Evolutionary conservation across 305 asterid genomes (phyloP).

Genomic region (Coffea humblotiana): DNA sequence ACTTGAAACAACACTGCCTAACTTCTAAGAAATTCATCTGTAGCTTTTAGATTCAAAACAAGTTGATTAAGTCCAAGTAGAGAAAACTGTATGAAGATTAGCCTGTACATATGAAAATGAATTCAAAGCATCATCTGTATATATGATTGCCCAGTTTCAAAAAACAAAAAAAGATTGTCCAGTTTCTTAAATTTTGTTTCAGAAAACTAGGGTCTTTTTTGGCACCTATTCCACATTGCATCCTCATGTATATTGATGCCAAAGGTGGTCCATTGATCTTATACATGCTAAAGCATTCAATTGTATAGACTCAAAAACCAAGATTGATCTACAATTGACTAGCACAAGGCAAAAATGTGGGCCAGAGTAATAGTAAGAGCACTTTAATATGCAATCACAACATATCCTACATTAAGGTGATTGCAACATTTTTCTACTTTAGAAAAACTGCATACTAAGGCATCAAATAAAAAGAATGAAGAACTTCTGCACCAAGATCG

Average conservation of each 20-base stretch:
- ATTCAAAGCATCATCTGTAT: not conserved
- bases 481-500: not conserved
- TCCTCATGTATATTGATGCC: not conserved
- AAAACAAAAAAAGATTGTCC: not conserved
- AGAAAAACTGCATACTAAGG: not conserved
- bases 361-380: constrained; percentile 11
- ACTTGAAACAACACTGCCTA: not conserved
- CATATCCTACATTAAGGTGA: not conserved
- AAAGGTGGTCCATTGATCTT: constrained; percentile 10
- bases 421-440: constrained; percentile 10
- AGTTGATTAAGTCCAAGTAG: not conserved
- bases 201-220: not conserved
- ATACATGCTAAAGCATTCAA: not conserved
- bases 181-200: not conserved
- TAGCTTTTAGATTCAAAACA: not conserved
- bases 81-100: not conserved
- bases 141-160: not conserved
- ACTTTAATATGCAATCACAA: constrained; percentile 11
- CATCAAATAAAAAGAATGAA: not conserved
- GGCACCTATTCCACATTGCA: not conserved
- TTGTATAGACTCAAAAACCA: not conserved
- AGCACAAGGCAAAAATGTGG: constrained; percentile 2
- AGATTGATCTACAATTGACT: not conserved
- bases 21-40: not conserved
- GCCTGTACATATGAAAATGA: no score